phyloP scores from a whole-genome alignment of 1,139 yeast species.

The Diutina catenulata region DNA sequence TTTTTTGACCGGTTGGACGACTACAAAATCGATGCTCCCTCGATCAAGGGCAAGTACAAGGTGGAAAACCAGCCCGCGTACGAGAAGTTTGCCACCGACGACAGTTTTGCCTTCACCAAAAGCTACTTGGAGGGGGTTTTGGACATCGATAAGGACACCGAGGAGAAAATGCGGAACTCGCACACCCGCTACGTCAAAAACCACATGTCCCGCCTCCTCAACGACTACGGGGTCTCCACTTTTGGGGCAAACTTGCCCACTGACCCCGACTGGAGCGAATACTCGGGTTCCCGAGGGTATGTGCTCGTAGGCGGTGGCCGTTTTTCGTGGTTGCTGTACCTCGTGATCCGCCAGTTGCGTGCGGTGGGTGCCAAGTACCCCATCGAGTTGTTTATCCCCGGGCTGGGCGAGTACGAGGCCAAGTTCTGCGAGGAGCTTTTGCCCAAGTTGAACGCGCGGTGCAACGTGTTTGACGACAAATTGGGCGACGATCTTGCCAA shows the following conservation, averaged over 20 bases:
- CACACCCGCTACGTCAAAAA: conserved; percentile 21
- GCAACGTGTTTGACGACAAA: conserved; percentile 33
- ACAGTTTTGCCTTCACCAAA: conserved; percentile 22
- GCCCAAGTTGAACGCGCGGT: conserved; percentile 41
- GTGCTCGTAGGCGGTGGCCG: conserved; percentile 35
- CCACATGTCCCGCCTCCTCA: conserved; percentile 21
- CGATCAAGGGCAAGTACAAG: conserved; percentile 23
- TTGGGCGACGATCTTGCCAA: conserved; percentile 18
- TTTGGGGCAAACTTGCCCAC: conserved; percentile 25
- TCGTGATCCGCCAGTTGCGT: conserved; percentile 31
- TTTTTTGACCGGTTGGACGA: conserved; percentile 8
- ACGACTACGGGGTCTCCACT: conserved; percentile 21
- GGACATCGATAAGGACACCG: conserved; percentile 23
- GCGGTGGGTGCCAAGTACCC: conserved; percentile 29
- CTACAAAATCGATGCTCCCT: conserved; percentile 8
- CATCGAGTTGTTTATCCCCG: conserved; percentile 41
- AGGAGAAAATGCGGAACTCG: conserved; percentile 19
- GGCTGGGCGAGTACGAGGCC: conserved; percentile 33
- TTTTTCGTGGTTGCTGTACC: conserved; percentile 32
- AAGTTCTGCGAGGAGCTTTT: conserved; percentile 41
- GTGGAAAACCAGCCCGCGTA: conserved; percentile 21
- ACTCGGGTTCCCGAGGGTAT: conserved; percentile 26
- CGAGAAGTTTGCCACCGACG: conserved; percentile 12
- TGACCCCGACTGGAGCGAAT: conserved; percentile 26
- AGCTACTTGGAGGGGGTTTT: conserved; percentile 28